phyloP scores from a whole-genome alignment of 2,329 filamentous ascomycete genomes.

The Magnaporthiopsis incrustans region DNA sequence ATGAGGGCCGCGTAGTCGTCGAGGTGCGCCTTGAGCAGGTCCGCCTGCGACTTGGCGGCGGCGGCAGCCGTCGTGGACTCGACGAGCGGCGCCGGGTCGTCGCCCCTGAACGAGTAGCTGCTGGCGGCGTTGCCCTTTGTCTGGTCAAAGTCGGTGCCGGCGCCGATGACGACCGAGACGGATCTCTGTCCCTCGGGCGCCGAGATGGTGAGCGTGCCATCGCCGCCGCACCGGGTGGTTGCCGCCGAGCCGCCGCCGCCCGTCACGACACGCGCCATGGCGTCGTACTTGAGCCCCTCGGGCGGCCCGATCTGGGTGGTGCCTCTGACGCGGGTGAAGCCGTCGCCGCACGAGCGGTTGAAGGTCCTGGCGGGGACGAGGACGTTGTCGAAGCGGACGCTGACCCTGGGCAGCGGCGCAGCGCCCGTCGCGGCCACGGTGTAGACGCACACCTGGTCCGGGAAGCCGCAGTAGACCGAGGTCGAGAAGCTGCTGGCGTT shows the following conservation, averaged over 20 bases:
- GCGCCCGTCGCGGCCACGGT: conserved; percentile 11
- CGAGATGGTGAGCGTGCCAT: conserved; percentile 14
- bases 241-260: conserved; percentile 18
- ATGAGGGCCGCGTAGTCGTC: conserved; percentile 32
- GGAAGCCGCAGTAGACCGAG: conserved; percentile 35
- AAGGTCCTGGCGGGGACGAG: conserved; percentile 12
- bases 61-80: conserved; percentile 25
- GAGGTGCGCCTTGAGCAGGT: conserved; percentile 27
- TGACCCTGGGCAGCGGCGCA: conserved; percentile 28
- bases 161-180: conserved; percentile 33
- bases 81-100: conserved; percentile 32
- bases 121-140: conserved; percentile 34
- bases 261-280: conserved; percentile 23
- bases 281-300: conserved; percentile 36
- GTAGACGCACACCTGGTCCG: conserved; percentile 25
- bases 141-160: conserved; percentile 41
- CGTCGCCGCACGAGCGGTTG: conserved; percentile 23
- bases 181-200: conserved; percentile 15
- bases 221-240: background rate
- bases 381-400: conserved; percentile 32
- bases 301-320: conserved; percentile 27
- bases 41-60: conserved; percentile 21
- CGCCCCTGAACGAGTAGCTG: conserved; percentile 39
- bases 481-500: conserved; percentile 22
- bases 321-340: conserved; percentile 23